A percentile compares a stretch with the other conserved stretches of the same genome.
Conservation (phyloP, 2,329 filamentous ascomycete species). For the Tetracladium maxilliforme region DNA sequence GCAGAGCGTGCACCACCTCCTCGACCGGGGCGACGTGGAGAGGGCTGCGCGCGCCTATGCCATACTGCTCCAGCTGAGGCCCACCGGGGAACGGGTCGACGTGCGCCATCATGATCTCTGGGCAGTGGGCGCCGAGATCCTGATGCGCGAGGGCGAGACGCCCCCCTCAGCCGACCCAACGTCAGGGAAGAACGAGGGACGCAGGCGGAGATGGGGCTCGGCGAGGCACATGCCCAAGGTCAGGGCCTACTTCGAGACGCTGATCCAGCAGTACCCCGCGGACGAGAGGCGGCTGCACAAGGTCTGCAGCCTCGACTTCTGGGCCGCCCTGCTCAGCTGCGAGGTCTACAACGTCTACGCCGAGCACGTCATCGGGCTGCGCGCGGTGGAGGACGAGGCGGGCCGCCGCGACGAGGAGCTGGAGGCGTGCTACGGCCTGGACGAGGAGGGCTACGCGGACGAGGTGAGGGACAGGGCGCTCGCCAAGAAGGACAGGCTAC, state of each 20-base stretch:
- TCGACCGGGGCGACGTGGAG: conserved; percentile 54
- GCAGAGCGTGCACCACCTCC: conserved; percentile 55
- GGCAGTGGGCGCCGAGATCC: conserved; percentile 73
- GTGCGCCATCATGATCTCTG: too few species aligned
- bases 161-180: conserved; percentile 1
- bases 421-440: conserved; percentile 6
- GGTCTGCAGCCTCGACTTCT: conserved; percentile 61
- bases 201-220: conserved; percentile 19
- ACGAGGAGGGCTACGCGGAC: conserved; percentile 12
- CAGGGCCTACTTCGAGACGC: conserved; percentile 58
- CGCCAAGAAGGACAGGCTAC: conserved; percentile 13
- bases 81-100: too few species aligned
- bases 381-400: conserved; percentile 10
- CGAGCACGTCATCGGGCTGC: conserved; percentile 32
- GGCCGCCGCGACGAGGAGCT: conserved; percentile 9
- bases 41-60: conserved; percentile 65
- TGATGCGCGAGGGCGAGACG: conserved; percentile 37
- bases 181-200: neutral
- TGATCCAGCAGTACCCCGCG: conserved; percentile 62
- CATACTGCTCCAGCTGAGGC: conserved; percentile 54
- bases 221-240: conserved; percentile 37
- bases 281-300: too few species aligned
- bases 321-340: conserved; percentile 63
- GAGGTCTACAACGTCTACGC: conserved; percentile 66
- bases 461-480: conserved; percentile 10